Percentiles rank a stretch among this genome's conserved stretches.
Evolutionary conservation across 495 filamentous ascomycete species (phyloP).

Genomic region (Darksidea phi): DNA sequence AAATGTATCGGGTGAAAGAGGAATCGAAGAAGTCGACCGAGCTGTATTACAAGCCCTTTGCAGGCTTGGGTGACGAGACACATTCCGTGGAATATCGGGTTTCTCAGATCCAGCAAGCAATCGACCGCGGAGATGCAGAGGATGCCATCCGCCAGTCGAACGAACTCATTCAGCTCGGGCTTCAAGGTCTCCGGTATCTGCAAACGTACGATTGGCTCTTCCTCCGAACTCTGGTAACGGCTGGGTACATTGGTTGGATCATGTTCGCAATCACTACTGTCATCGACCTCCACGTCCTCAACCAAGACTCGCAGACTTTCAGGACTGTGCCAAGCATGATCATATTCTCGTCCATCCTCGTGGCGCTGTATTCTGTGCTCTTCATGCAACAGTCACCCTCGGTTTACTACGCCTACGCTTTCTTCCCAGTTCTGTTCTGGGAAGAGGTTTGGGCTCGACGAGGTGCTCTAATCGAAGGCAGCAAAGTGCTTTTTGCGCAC

Average conservation of each 20-base stretch:
- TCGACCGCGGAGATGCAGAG: conserved; percentile 64
- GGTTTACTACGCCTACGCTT: conserved; percentile 88
- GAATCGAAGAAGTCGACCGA: conserved; percentile 72
- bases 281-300: conserved; percentile 83
- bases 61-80: conserved; percentile 57
- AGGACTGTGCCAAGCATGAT: conserved; percentile 60
- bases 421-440: conserved; percentile 95
- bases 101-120: conserved; percentile 62
- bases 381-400: conserved; percentile 72
- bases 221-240: conserved; percentile 81
- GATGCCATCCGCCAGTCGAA: conserved; percentile 73
- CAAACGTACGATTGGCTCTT: conserved; percentile 99
- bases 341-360: conserved; percentile 73
- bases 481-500: conserved; percentile 65
- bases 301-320: conserved; percentile 65
- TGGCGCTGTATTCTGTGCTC: conserved; percentile 74
- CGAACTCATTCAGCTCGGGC: conserved; percentile 69
- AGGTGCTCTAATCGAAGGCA: conserved; percentile 65
- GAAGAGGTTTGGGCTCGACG: conserved; percentile 87
- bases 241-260: conserved; percentile 97
- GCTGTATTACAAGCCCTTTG: conserved; percentile 73
- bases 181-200: conserved; percentile 87
- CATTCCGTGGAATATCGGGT: conserved; percentile 68
- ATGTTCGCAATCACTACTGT: conserved; percentile 90
- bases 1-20: conserved; percentile 97